These are phyloP conservation scores for Rheum nobile DNA, from an alignment of 148 eudicot species.

Conservation along the genomic window DNA sequence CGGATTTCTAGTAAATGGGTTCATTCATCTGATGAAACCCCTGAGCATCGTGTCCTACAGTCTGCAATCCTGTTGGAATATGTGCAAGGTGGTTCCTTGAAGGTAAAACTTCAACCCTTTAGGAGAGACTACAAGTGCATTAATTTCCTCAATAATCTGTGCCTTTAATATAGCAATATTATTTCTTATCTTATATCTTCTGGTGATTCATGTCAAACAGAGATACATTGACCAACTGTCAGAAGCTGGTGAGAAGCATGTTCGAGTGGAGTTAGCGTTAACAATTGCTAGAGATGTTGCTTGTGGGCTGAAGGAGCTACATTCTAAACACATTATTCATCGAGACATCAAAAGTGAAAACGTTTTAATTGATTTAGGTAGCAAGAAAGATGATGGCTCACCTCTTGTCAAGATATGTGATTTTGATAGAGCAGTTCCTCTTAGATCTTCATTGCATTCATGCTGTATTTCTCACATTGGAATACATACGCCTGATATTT, in stretches of 20 bases:
- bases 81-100: slow-evolving; percentile 82
- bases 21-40: slow-evolving; percentile 38
- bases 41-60: slow-evolving; percentile 45
- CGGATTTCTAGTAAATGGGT: slow-evolving; percentile 69
- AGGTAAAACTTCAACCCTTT: slow-evolving; percentile 27
- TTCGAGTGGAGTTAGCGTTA: slow-evolving; percentile 37
- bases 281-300: slow-evolving; percentile 71
- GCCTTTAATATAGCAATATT: neutral
- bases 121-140: neutral
- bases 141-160: neutral
- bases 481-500: slow-evolving; percentile 64
- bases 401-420: slow-evolving; percentile 85
- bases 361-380: slow-evolving; percentile 60
- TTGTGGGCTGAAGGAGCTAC: slow-evolving; percentile 66
- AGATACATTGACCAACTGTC: slow-evolving; percentile 46
- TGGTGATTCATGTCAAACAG: slow-evolving; percentile 24
- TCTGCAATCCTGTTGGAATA: slow-evolving; percentile 86
- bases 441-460: slow-evolving; percentile 55
- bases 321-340: slow-evolving; percentile 75
- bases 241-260: slow-evolving; percentile 61
- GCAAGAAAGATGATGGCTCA: slow-evolving; percentile 52
- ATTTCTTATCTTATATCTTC: neutral
- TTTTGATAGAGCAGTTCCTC: slow-evolving; percentile 84
- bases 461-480: slow-evolving; percentile 88
- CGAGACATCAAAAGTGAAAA: slow-evolving; percentile 96